These are phyloP conservation scores for Pseudozyma flocculosa DNA, from an alignment of 1,284 basidiomycete species.

Conservation along the genomic window DNA sequence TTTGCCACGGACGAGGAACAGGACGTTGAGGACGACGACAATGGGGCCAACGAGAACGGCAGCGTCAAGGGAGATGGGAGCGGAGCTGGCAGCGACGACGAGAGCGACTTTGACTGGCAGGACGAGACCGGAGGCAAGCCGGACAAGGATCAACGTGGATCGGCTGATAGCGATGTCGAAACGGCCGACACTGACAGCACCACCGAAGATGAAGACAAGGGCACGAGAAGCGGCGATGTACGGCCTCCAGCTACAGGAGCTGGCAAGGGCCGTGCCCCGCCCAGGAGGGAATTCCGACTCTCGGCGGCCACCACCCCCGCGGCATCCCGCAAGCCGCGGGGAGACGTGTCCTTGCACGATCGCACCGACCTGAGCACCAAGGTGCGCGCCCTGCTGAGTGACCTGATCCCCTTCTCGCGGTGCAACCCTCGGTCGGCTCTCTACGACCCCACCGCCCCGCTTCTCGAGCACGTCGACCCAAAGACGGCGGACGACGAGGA, in stretches of 20 bases:
- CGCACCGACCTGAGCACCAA: slow-evolving; percentile 49
- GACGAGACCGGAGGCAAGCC: too few relatives aligned
- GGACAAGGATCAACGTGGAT: too few relatives aligned
- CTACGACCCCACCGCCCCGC: slow-evolving; percentile 46
- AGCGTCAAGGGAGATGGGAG: background rate
- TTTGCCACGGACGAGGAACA: slow-evolving; percentile 25
- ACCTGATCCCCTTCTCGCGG: slow-evolving; percentile 50
- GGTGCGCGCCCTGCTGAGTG: slow-evolving; percentile 48
- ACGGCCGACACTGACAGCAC: background rate
- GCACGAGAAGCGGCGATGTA: background rate
- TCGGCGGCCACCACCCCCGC: too few relatives aligned
- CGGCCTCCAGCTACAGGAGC: too few relatives aligned
- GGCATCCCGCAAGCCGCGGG: slow-evolving; percentile 1
- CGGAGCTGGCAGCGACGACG: too few relatives aligned
- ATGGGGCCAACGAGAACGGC: background rate
- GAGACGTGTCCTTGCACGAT: slow-evolving; percentile 19
- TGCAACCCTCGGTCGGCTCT: slow-evolving; percentile 49
- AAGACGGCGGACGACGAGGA: slow-evolving; percentile 18
- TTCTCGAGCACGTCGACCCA: slow-evolving; percentile 42
- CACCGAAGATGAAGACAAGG: background rate
- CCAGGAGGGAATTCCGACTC: too few relatives aligned
- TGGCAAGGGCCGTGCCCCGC: too few relatives aligned
- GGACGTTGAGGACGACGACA: slow-evolving; percentile 4
- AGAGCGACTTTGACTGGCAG: slow-evolving; percentile 14
- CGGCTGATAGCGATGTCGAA: too few relatives aligned